Evolutionary conservation across 352 stramenopile species (phyloP).

Genomic region (Aphanomyces stellatus): DNA sequence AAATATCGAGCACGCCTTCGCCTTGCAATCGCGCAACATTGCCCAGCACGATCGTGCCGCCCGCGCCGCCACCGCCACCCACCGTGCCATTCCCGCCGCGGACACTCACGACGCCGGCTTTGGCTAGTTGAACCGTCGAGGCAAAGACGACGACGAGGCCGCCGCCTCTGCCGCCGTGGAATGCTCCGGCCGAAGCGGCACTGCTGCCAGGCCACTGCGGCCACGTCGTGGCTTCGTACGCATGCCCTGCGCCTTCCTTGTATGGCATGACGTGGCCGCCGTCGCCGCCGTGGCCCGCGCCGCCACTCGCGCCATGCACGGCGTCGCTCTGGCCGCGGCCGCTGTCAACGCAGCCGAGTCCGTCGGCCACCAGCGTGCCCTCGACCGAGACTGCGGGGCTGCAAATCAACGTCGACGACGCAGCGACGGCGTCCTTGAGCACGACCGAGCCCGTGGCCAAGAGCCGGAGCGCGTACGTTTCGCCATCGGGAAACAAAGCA

Average conservation of each 20-base stretch:
- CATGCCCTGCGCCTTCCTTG: slow-evolving; percentile 33
- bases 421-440: slow-evolving; percentile 37
- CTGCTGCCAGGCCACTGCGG: slow-evolving; percentile 61
- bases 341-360: slow-evolving; percentile 39
- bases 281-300: slow-evolving; percentile 54
- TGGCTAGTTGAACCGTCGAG: slow-evolving; percentile 40
- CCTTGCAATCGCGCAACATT: slow-evolving; percentile 47
- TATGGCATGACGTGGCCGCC: slow-evolving; percentile 52
- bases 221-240: slow-evolving; percentile 42
- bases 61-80: slow-evolving; percentile 59
- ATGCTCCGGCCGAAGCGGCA: slow-evolving; percentile 29
- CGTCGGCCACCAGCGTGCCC: slow-evolving; percentile 32
- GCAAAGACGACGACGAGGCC: slow-evolving; percentile 62
- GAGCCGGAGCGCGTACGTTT: slow-evolving; percentile 34
- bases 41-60: slow-evolving; percentile 49
- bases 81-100: slow-evolving; percentile 43
- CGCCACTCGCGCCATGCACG: slow-evolving; percentile 41
- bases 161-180: slow-evolving; percentile 58
- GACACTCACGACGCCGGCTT: slow-evolving; percentile 33
- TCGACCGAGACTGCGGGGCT: slow-evolving; percentile 32
- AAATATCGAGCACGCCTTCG: slow-evolving; percentile 44
- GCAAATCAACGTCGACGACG: slow-evolving; percentile 52
- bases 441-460: slow-evolving; percentile 32
- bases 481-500: not conserved
- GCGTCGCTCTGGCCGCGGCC: slow-evolving; percentile 49